phyloP scores from a whole-genome alignment of 306 rosid species.

The Parietaria judaica region DNA sequence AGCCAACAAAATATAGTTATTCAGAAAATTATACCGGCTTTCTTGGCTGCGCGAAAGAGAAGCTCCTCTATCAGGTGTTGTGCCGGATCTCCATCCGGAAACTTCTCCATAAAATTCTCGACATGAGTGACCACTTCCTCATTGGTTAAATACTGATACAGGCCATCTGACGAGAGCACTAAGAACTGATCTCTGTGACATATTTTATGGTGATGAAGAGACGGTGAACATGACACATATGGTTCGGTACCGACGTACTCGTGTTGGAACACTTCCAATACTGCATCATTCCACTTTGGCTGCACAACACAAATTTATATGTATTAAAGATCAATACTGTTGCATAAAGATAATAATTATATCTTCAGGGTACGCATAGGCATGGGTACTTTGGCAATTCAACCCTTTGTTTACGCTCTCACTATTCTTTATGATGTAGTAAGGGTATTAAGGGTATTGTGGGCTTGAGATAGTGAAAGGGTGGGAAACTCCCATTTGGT shows the following conservation, averaged over 20 bases:
- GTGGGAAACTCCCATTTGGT: no score
- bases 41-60: constrained; percentile 94
- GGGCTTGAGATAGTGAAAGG: no score
- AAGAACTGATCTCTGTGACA: constrained; percentile 84
- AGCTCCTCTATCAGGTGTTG: constrained; percentile 99
- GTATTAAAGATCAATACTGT: no score
- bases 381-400: no score
- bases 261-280: constrained; percentile 91
- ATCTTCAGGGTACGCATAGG: no score
- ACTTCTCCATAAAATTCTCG: constrained; percentile 92
- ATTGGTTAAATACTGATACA: constrained; percentile 89
- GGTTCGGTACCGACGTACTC: constrained; percentile 92
- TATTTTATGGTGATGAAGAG: constrained; percentile 79
- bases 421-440: no score
- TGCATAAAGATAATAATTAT: no score
- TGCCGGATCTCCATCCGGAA: constrained; percentile 99
- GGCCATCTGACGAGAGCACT: constrained; percentile 93
- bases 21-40: constrained; percentile 57
- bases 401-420: no score
- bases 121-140: constrained; percentile 94
- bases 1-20: neutral
- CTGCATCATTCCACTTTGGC: constrained; percentile 89
- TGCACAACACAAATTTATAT: constrained; percentile 30
- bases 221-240: constrained; percentile 86
- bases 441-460: no score